phyloP scores from a whole-genome alignment of 2,329 filamentous ascomycete genomes.

The Xylariaceae sp. region DNA sequence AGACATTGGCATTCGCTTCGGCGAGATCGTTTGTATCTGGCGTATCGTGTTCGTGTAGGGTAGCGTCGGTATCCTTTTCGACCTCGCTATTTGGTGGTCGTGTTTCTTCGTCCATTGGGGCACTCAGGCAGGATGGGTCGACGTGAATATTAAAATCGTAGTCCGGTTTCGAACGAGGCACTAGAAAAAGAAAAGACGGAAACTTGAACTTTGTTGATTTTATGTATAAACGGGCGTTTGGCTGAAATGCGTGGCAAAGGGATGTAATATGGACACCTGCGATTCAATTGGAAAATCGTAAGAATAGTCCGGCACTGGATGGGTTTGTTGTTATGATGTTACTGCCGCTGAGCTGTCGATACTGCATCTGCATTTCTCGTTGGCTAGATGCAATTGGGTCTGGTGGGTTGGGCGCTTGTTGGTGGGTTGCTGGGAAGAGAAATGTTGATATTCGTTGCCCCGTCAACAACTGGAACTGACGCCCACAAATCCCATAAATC shows the following conservation, averaged over 20 bases:
- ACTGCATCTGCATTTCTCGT: constrained; percentile 8
- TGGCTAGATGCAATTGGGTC: constrained; percentile 18
- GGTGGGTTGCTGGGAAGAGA: constrained; percentile 21
- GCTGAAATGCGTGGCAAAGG: constrained; percentile 1
- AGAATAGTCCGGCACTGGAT: neutral
- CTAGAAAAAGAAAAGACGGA: constrained; percentile 22
- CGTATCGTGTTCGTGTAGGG: neutral
- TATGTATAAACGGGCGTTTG: constrained; percentile 18
- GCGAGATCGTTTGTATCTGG: constrained; percentile 4
- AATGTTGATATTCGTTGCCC: constrained; percentile 39
- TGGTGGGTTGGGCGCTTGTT: constrained; percentile 18
- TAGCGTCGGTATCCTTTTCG: constrained; percentile 30
- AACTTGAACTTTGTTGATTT: constrained; percentile 17
- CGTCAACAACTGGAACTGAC: constrained; percentile 27
- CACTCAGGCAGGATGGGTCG: constrained; percentile 53
- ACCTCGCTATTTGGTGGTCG: constrained; percentile 28
- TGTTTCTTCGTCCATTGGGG: constrained; percentile 49
- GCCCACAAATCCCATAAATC: neutral
- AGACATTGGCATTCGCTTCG: constrained; percentile 4
- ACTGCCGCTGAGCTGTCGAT: constrained; percentile 22
- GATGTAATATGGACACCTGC: neutral
- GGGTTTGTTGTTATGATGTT: constrained; percentile 8
- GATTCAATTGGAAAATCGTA: neutral
- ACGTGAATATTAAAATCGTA: constrained; percentile 57
- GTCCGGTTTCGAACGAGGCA: constrained; percentile 42